These are phyloP conservation scores for Coemansia furcata DNA, from an alignment of 192 early-diverging fungal species.

Conservation along the genomic window DNA sequence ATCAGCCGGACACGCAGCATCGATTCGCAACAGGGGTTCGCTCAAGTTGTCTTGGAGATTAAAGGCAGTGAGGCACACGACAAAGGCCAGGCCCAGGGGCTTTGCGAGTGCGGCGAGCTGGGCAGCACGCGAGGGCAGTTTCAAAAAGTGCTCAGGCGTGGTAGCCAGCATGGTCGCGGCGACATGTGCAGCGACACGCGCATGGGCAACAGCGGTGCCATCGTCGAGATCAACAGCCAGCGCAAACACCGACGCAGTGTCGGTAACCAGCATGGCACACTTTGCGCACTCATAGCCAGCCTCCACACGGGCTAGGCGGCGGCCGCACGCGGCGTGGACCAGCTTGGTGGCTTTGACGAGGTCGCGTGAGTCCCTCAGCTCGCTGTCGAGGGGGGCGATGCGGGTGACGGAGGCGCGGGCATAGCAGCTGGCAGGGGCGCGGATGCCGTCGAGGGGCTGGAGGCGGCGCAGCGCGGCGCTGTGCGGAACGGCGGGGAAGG, in stretches of 20 bases:
- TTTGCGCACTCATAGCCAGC: not conserved
- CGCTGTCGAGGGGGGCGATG: not conserved
- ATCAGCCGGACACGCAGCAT: conserved; percentile 23
- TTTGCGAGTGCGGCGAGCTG: conserved; percentile 18
- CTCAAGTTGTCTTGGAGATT: not conserved
- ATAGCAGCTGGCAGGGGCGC: not conserved
- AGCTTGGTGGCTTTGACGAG: conserved; percentile 28
- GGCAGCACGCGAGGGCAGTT: conserved; percentile 16
- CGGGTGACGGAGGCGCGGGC: not conserved
- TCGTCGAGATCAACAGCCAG: conserved; percentile 24
- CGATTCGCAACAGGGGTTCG: conserved; percentile 19
- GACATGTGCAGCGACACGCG: conserved; percentile 3
- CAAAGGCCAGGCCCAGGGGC: conserved; percentile 26
- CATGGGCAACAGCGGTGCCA: conserved; percentile 15
- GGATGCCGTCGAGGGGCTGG: not conserved
- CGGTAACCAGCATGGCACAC: not conserved
- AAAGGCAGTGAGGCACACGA: conserved; percentile 24
- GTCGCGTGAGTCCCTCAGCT: conserved; percentile 30
- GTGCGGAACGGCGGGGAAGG: conserved; percentile 18
- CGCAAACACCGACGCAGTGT: conserved; percentile 13
- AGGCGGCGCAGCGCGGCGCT: conserved; percentile 28
- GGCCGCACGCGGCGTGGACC: conserved; percentile 20
- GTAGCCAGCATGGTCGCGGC: conserved; percentile 20
- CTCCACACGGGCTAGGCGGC: not conserved
- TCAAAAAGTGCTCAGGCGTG: conserved; percentile 30